phyloP scores from a whole-genome alignment of 2,329 filamentous ascomycete species.

The Neoarthrinium moseri region DNA sequence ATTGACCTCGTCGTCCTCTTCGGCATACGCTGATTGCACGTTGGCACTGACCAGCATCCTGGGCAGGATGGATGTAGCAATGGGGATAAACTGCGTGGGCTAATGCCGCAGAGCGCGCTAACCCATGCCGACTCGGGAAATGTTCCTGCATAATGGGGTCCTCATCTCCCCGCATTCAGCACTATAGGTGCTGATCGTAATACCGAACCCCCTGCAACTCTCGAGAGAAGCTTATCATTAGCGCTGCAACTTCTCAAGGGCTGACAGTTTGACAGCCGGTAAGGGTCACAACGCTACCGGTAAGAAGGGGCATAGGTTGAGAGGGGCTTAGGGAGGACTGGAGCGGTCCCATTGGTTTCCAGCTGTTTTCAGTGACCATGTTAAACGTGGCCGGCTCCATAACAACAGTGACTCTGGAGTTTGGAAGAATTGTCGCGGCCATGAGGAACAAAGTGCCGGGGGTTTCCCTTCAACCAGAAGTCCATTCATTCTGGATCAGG shows the following conservation, averaged over 20 bases:
- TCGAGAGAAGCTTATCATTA: slow-evolving; percentile 4
- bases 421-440: no score
- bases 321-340: no score
- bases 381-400: no score
- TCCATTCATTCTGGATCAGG: no score
- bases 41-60: background rate
- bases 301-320: no score
- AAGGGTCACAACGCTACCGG: no score
- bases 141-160: slow-evolving; percentile 7
- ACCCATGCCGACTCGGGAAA: slow-evolving; percentile 6
- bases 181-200: slow-evolving; percentile 8
- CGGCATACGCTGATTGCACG: background rate
- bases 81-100: slow-evolving; percentile 3
- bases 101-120: slow-evolving; percentile 1
- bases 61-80: no score
- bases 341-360: no score
- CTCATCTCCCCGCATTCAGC: slow-evolving; percentile 5
- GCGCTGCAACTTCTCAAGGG: background rate
- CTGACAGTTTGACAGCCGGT: slow-evolving; percentile 1
- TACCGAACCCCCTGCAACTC: background rate
- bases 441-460: no score
- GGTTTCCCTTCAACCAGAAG: no score
- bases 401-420: no score
- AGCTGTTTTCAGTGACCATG: no score
- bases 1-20: background rate